Evolutionary conservation across 768 basidiomycete genomes (phyloP), one percentile per base, ranked within the genome.

Genomic region (Russula abietina): DNA sequence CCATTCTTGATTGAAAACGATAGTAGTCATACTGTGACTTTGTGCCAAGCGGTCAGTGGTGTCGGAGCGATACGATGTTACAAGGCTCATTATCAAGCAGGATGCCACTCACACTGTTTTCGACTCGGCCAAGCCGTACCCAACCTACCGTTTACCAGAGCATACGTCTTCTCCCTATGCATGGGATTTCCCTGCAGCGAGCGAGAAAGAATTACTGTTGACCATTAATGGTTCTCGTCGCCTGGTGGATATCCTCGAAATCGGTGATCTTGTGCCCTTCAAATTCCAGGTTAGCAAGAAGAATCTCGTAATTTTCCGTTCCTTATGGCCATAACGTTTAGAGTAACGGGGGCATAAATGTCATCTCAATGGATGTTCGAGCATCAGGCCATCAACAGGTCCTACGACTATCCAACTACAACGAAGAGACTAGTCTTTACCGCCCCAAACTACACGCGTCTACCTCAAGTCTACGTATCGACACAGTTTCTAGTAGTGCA

Each of bases 1-100:
- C 97, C 97, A 1, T 93, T 98, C 72, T 78, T 80, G 33, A 83
- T 99, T 51, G 91, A 95, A 71, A 99, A 99, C 67, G 84, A 89
- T 41, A 95, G 89, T 59, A 88, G 91, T 66, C 79, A 87, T 62
- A 69, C 77, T 0, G 76, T 95, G 65, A 75, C 76, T 11, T 78
- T 96, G 64, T 84, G 77, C 62, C 97, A 99, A 75, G 83, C 82
- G 72, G 94, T 93, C 70, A 67, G 72, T 73, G 14, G 17, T 14
- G 24, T 38, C 5, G 59, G 17, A 0, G 24, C 17, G 61, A 46
- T 53, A 10, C 22, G 45, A 39, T 9, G 52, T 36, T 16, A n/a
- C 19, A 16, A 41, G 11, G 41, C 60, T 68, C 32, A 66, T 12
- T 22, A 24, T 17, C 12, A 45, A 39, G 7, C 53, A 72, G 74